phyloP scores from a whole-genome alignment of 1,139 yeast genomes.

The Tardiomyces depauwii region DNA sequence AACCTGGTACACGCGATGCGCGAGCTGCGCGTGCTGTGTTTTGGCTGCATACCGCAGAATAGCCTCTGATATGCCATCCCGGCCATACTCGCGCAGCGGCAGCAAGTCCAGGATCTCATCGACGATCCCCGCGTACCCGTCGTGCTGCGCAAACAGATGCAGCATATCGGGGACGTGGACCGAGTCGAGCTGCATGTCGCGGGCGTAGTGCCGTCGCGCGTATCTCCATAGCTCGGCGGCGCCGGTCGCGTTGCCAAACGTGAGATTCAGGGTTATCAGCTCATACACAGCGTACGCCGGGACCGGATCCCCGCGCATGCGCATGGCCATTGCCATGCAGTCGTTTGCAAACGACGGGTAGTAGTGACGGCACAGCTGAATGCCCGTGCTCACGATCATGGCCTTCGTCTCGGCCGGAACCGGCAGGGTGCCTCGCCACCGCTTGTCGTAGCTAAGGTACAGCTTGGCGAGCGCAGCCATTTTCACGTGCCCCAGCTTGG shows the following conservation, averaged over 20 bases:
- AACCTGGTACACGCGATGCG: too few relatives aligned
- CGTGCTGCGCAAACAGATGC: too few relatives aligned
- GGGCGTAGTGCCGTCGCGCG: conserved; percentile 4
- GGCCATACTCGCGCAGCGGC: too few relatives aligned
- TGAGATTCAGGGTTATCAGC: conserved; percentile 9
- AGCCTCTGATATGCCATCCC: too few relatives aligned
- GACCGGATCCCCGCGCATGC: conserved; percentile 11
- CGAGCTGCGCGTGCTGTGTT: too few relatives aligned
- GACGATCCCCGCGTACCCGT: too few relatives aligned
- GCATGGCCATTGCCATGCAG: conserved; percentile 7
- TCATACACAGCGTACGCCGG: conserved; percentile 10
- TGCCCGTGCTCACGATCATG: conserved; percentile 8
- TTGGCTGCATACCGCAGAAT: too few relatives aligned
- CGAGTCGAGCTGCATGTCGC: too few relatives aligned
- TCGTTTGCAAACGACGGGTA: conserved; percentile 16
- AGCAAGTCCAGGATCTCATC: too few relatives aligned
- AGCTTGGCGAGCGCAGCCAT: conserved; percentile 10
- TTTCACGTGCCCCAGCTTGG: conserved; percentile 6
- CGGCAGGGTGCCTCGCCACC: conserved; percentile 1
- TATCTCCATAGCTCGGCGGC: conserved; percentile 11
- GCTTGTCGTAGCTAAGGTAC: neutral
- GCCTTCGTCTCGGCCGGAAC: conserved; percentile 6
- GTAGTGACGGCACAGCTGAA: conserved; percentile 6
- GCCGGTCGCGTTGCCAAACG: conserved; percentile 7
- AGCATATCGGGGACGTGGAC: too few relatives aligned